Evolutionary conservation across 257 asterid genomes (phyloP).

Genomic region (Nyctanthes arbortristis): DNA sequence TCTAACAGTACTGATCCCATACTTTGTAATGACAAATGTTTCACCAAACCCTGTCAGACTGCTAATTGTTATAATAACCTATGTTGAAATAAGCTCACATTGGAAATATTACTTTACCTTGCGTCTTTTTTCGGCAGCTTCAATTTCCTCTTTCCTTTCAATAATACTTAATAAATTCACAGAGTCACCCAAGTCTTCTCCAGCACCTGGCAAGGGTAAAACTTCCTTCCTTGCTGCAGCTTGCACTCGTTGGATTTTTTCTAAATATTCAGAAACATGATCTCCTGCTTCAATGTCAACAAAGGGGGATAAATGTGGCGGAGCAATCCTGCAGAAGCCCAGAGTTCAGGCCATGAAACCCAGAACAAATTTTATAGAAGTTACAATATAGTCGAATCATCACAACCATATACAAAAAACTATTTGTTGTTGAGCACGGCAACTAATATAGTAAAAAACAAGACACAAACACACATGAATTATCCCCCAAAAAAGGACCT

Average conservation of each 20-base stretch:
- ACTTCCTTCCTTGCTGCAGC: conserved; percentile 89
- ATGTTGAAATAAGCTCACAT: neutral
- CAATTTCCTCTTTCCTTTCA: conserved; percentile 84
- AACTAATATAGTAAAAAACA: too few species aligned
- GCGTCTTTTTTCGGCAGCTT: conserved; percentile 67
- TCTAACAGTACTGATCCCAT: neutral
- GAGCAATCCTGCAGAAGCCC: conserved; percentile 70
- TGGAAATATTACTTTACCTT: conserved; percentile 44
- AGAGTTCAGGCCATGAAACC: neutral
- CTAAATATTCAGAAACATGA: conserved; percentile 95
- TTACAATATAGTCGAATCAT: too few species aligned
- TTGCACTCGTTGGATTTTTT: conserved; percentile 78
- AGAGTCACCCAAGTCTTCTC: conserved; percentile 76
- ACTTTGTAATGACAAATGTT: neutral
- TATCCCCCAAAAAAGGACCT: too few species aligned
- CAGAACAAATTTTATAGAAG: neutral
- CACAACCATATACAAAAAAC: too few species aligned
- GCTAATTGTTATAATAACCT: too few species aligned
- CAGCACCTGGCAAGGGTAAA: conserved; percentile 85
- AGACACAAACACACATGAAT: too few species aligned
- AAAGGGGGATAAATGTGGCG: conserved; percentile 98
- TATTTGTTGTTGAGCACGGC: too few species aligned
- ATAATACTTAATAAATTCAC: conserved; percentile 63
- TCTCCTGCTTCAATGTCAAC: conserved; percentile 97
- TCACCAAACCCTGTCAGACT: neutral